Conservation (phyloP, 148 eudicot species). For the Persicaria maculosa region DNA sequence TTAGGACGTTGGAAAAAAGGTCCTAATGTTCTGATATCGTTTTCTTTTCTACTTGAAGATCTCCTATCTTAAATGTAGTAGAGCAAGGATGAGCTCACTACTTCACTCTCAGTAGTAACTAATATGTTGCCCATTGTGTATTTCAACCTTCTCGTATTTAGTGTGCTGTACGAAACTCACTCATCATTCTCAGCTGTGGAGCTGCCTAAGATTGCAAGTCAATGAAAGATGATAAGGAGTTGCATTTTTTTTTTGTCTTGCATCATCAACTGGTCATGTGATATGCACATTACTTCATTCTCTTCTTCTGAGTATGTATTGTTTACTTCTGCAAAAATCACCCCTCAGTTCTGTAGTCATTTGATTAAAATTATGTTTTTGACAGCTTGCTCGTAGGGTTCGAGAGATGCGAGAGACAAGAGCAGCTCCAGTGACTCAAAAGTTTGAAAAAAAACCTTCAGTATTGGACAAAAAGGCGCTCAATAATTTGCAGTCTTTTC, state of each 20-base stretch:
- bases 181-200: not conserved
- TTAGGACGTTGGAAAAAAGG: too few relatives aligned
- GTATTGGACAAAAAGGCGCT: constrained; percentile 49
- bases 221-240: too few relatives aligned
- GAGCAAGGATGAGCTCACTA: too few relatives aligned
- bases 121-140: not conserved
- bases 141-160: not conserved
- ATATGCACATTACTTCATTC: not conserved
- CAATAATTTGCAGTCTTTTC: constrained; percentile 69
- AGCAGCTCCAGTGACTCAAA: constrained; percentile 55
- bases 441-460: constrained; percentile 64
- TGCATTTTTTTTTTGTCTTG: not conserved
- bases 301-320: constrained; percentile 12
- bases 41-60: not conserved
- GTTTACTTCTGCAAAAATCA: not conserved
- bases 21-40: not conserved
- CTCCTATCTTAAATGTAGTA: not conserved
- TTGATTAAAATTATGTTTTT: constrained; percentile 8
- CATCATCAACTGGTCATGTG: not conserved
- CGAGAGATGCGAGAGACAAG: constrained; percentile 95
- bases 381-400: constrained; percentile 93
- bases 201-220: not conserved
- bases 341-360: not conserved
- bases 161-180: not conserved
- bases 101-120: not conserved